Conservation (phyloP, 345 rosid species). For the Citrus sp. region DNA sequence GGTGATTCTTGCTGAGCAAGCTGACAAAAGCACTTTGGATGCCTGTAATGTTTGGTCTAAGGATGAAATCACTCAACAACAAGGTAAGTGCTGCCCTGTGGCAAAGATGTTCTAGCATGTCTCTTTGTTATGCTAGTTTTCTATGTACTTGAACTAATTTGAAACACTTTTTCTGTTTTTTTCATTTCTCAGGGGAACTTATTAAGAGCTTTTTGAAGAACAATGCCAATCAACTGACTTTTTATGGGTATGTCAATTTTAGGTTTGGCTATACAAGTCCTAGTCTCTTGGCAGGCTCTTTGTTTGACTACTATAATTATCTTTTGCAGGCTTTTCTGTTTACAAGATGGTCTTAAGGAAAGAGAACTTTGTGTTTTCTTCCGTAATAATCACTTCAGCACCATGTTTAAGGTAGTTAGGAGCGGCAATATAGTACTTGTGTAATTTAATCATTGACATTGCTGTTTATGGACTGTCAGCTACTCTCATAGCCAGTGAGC, state of each 20-base stretch:
- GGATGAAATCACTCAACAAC: constrained; percentile 64
- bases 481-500: not conserved
- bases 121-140: not conserved
- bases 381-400: constrained; percentile 97
- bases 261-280: constrained; percentile 9
- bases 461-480: not conserved
- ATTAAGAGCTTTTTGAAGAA: constrained; percentile 74
- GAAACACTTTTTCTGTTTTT: constrained; percentile 6
- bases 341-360: constrained; percentile 91
- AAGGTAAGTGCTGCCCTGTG: constrained; percentile 45
- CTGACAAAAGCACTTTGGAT: constrained; percentile 48
- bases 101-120: constrained; percentile 1
- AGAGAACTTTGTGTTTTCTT: constrained; percentile 94
- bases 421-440: constrained; percentile 5
- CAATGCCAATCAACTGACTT: constrained; percentile 86
- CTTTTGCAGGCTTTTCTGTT: constrained; percentile 73
- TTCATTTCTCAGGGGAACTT: constrained; percentile 61
- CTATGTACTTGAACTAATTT: constrained; percentile 5
- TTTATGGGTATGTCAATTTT: constrained; percentile 62
- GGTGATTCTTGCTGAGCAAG: constrained; percentile 75
- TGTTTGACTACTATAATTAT: not conserved
- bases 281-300: constrained; percentile 1
- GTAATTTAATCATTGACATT: not conserved
- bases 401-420: constrained; percentile 93
- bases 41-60: constrained; percentile 33